phyloP scores from a whole-genome alignment of 495 filamentous ascomycete species.

The Talaromyces wortmannii region DNA sequence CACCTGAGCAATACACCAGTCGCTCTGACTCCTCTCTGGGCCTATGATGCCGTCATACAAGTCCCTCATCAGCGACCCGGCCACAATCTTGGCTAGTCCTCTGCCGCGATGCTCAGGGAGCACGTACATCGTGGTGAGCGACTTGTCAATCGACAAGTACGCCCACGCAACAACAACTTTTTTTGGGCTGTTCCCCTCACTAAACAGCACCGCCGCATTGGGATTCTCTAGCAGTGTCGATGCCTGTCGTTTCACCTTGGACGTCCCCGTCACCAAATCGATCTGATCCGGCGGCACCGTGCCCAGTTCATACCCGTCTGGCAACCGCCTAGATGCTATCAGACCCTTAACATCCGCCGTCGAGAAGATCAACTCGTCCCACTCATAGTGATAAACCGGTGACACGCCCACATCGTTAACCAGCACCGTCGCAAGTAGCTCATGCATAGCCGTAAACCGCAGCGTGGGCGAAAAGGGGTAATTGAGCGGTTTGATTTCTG shows the following conservation, averaged over 20 bases:
- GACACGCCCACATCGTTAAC: not conserved
- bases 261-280: not conserved
- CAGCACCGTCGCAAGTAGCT: not conserved
- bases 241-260: not conserved
- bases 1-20: not conserved
- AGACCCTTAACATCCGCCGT: not conserved
- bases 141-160: slow-evolving; percentile 38
- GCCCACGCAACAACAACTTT: slow-evolving; percentile 29
- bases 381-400: not conserved
- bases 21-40: not conserved
- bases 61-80: not conserved
- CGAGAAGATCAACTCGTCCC: not conserved
- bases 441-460: not conserved
- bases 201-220: not conserved
- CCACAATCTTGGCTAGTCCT: slow-evolving; percentile 22
- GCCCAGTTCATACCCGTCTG: not conserved
- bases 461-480: not conserved
- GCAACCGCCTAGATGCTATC: not conserved
- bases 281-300: not conserved
- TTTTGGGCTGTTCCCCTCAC: not conserved
- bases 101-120: slow-evolving; percentile 35
- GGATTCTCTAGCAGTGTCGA: not conserved
- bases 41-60: not conserved
- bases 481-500: not conserved
- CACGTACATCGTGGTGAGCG: slow-evolving; percentile 40